Conservation (phyloP, 148 eudicot genomes). For the Rhododendron vialii region DNA sequence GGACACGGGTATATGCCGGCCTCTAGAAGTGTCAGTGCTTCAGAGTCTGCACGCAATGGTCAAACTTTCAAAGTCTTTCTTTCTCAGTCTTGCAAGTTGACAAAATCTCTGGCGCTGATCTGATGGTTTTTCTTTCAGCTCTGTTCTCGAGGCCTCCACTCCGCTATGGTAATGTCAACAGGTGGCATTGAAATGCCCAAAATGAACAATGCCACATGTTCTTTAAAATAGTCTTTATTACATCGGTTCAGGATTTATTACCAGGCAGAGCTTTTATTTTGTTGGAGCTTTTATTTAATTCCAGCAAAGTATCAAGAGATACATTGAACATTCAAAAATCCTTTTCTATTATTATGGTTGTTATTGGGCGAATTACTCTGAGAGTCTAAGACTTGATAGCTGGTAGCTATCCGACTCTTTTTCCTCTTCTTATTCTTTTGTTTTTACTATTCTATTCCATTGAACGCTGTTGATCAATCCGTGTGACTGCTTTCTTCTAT, state of each 20-base stretch:
- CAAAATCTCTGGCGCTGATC: too few species aligned
- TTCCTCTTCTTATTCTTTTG: not conserved
- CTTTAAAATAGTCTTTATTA: not conserved
- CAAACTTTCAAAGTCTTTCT: too few species aligned
- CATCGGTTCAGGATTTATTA: not conserved
- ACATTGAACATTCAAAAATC: too few species aligned
- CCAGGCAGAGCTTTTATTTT: not conserved
- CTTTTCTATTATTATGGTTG: not conserved
- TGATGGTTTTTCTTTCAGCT: too few species aligned
- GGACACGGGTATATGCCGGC: too few species aligned
- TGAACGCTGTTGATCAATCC: not conserved
- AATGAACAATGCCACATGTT: not conserved
- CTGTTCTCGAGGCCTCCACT: not conserved
- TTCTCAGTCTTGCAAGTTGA: too few species aligned
- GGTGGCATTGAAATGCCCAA: not conserved
- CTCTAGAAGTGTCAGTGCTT: too few species aligned
- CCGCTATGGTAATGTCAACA: not conserved
- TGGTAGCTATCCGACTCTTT: not conserved
- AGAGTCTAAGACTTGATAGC: not conserved
- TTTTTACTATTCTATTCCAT: not conserved
- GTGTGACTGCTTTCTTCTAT: not conserved
- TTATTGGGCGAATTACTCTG: not conserved
- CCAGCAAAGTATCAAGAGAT: not conserved
- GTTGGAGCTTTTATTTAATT: not conserved
- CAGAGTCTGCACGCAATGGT: too few species aligned